These are phyloP conservation scores for Xylariaceae sp. DNA, from an alignment of 2,329 filamentous ascomycete genomes.

Conservation along the genomic window DNA sequence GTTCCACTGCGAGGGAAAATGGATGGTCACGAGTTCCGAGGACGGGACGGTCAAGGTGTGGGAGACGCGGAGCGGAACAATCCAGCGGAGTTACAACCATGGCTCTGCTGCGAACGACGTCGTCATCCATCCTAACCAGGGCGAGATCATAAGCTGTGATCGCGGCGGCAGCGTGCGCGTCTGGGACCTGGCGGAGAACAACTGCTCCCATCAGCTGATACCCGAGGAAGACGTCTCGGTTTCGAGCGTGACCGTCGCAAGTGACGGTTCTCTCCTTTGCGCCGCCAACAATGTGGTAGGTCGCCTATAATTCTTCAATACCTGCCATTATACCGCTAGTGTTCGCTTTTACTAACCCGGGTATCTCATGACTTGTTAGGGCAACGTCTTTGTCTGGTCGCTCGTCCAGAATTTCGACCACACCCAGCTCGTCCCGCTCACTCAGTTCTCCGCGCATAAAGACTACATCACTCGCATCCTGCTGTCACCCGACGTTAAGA, in stretches of 20 bases:
- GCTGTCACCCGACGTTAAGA: constrained; percentile 87
- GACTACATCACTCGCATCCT: constrained; percentile 91
- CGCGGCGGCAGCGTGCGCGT: constrained; percentile 86
- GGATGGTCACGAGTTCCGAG: constrained; percentile 98
- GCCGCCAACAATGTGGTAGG: constrained; percentile 85
- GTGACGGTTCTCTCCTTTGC: constrained; percentile 85
- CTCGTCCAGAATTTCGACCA: constrained; percentile 78
- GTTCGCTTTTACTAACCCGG: constrained; percentile 1
- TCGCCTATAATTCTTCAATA: constrained; percentile 2
- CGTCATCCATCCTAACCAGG: constrained; percentile 98
- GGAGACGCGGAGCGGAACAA: constrained; percentile 79
- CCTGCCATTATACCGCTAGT: too few relatives aligned
- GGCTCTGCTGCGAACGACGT: constrained; percentile 90
- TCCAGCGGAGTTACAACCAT: constrained; percentile 92
- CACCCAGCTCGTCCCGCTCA: constrained; percentile 79
- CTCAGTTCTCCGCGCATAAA: constrained; percentile 83
- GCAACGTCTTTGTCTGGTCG: constrained; percentile 96
- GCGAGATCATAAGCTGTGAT: constrained; percentile 95
- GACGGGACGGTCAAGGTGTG: constrained; percentile 96
- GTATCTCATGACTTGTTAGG: constrained; percentile 45
- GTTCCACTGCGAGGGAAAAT: constrained; percentile 98
- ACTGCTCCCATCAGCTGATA: constrained; percentile 91
- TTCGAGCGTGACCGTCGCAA: constrained; percentile 91
- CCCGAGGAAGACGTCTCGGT: constrained; percentile 94
- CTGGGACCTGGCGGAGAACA: constrained; percentile 96